These are phyloP conservation scores for Diplosphaera chodatii DNA, from an alignment of 139 green algal genomes.

Conservation along the genomic window DNA sequence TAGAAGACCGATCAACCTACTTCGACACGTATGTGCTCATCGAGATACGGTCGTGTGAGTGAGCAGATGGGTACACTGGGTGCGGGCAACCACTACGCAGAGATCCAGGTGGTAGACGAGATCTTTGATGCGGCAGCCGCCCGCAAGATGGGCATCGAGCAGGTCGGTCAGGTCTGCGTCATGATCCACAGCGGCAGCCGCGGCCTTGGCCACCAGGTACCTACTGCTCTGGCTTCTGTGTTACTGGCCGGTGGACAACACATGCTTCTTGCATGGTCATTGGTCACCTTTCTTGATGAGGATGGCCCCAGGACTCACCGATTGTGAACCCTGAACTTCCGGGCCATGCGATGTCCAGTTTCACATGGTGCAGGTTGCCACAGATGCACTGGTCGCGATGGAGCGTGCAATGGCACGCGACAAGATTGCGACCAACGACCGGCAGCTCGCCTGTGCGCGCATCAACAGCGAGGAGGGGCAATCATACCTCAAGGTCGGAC, in stretches of 20 bases:
- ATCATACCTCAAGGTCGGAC: constrained; percentile 1
- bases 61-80: constrained; percentile 86
- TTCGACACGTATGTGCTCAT: too few relatives aligned
- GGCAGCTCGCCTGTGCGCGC: constrained; percentile 81
- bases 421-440: constrained; percentile 71
- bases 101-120: constrained; percentile 88
- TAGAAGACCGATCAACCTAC: too few relatives aligned
- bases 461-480: constrained; percentile 65
- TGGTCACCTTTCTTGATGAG: too few relatives aligned
- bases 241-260: too few relatives aligned
- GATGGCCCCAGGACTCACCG: too few relatives aligned
- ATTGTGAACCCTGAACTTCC: too few relatives aligned
- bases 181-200: constrained; percentile 85
- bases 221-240: too few relatives aligned
- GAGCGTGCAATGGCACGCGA: constrained; percentile 77
- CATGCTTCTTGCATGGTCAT: too few relatives aligned
- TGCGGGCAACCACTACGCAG: constrained; percentile 89
- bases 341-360: too few relatives aligned
- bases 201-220: constrained; percentile 79
- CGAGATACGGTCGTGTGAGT: too few relatives aligned
- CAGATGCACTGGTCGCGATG: constrained; percentile 80
- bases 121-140: constrained; percentile 75
- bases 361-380: constrained; percentile 80
- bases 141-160: constrained; percentile 76
- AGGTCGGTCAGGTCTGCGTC: constrained; percentile 59